These are phyloP conservation scores for Cornus controversa DNA, from an alignment of 148 eudicot species.

Conservation along the genomic window DNA sequence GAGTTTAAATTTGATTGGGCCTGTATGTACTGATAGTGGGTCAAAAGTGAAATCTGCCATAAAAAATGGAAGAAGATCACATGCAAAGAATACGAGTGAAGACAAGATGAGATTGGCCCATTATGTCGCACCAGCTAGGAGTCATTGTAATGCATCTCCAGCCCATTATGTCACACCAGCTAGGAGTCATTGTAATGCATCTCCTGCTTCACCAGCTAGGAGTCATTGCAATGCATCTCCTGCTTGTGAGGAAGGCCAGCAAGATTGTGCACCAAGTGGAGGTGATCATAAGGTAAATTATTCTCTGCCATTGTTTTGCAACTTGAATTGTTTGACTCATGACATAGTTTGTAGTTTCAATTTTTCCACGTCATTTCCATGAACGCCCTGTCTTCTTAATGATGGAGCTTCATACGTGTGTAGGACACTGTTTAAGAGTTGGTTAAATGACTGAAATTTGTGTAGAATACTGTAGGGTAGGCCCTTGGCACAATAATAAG, in stretches of 20 bases:
- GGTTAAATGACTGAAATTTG: no score
- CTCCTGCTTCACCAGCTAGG: neutral
- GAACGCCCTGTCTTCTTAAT: no score
- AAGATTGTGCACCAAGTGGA: conserved; percentile 3
- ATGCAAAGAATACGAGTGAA: conserved; percentile 14
- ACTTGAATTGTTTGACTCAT: neutral
- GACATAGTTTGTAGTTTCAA: neutral
- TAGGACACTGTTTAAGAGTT: no score
- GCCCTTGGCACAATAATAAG: no score
- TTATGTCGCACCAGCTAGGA: conserved; percentile 10
- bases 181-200: neutral
- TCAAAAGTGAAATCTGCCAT: neutral
- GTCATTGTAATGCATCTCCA: neutral
- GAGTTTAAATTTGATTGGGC: conserved; percentile 6
- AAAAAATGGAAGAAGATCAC: neutral
- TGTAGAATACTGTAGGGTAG: no score
- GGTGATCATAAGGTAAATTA: conserved; percentile 2
- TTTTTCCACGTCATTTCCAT: no score
- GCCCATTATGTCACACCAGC: conserved; percentile 10
- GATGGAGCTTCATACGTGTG: no score
- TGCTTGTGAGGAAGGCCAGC: neutral
- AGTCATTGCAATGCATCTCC: neutral
- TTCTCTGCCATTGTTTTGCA: neutral
- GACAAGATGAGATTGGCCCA: conserved; percentile 9
- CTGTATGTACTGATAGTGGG: neutral